These are phyloP conservation scores for Neurospora sp. DNA, from an alignment of 2,329 filamentous ascomycete genomes.

Conservation along the genomic window DNA sequence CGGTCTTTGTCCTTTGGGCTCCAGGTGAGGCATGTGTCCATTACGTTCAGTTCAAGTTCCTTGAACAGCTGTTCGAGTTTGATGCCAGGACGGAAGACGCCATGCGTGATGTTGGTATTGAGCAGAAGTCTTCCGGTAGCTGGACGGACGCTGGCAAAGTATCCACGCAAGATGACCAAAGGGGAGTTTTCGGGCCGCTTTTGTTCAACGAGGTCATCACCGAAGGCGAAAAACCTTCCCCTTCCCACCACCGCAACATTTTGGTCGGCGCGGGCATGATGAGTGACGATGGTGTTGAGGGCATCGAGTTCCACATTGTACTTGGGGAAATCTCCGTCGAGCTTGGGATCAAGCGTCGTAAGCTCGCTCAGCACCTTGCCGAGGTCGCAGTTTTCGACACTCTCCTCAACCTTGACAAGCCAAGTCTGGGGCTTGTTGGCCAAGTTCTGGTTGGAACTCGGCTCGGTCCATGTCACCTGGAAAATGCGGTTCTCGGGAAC, in stretches of 20 bases:
- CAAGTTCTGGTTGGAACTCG: conserved; percentile 15
- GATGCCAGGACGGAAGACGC: conserved; percentile 37
- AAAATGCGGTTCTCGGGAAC: conserved; percentile 27
- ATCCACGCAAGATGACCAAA: conserved; percentile 36
- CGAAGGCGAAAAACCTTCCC: conserved; percentile 39
- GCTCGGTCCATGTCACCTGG: conserved; percentile 26
- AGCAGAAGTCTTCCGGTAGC: conserved; percentile 44
- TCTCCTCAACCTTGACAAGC: conserved; percentile 31
- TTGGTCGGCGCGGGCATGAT: conserved; percentile 28
- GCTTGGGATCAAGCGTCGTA: conserved; percentile 30
- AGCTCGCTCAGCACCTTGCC: conserved; percentile 35
- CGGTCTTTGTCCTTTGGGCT: neutral
- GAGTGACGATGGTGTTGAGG: conserved; percentile 42
- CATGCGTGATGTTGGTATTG: conserved; percentile 46
- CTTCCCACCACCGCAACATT: conserved; percentile 33
- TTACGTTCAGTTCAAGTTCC: neutral
- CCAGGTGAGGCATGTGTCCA: neutral
- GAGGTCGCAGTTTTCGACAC: conserved; percentile 28
- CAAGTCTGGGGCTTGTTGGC: conserved; percentile 23
- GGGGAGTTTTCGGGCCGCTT: conserved; percentile 18
- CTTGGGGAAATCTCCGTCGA: conserved; percentile 35
- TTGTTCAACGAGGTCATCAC: conserved; percentile 12
- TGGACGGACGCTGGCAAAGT: conserved; percentile 44
- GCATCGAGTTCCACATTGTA: conserved; percentile 39
- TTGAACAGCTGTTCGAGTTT: conserved; percentile 24